These are phyloP conservation scores for Rosa rugosa DNA, from an alignment of 306 rosid genomes.

Conservation along the genomic window DNA sequence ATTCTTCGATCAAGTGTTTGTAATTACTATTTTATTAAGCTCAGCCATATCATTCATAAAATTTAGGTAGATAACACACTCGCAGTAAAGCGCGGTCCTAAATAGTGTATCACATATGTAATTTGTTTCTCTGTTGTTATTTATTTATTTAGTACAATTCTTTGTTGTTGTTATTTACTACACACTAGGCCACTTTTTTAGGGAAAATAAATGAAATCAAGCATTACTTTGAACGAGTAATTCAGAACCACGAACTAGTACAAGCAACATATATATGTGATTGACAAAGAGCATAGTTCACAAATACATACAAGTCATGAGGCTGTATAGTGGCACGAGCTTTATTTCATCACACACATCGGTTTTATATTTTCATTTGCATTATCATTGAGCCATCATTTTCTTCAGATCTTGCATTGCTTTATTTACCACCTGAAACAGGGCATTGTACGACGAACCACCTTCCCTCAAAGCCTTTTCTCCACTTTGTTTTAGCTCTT, in stretches of 20 bases:
- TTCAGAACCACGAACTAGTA: no score
- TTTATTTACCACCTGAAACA: constrained; percentile 17
- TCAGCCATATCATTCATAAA: no score
- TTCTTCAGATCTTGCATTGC: constrained; percentile 9
- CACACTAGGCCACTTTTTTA: no score
- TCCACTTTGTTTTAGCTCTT: constrained; percentile 22
- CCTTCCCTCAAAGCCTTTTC: constrained; percentile 32
- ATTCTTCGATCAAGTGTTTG: no score
- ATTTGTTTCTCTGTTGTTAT: no score
- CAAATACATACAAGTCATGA: background rate
- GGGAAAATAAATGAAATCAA: no score
- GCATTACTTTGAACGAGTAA: background rate
- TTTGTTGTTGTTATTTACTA: no score
- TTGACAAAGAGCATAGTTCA: background rate
- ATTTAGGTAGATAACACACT: no score
- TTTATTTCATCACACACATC: background rate
- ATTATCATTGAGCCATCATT: background rate
- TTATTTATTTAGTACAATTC: no score
- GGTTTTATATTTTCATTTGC: background rate
- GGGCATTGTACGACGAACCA: constrained; percentile 39
- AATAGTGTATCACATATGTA: no score
- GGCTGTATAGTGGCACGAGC: background rate
- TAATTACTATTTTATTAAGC: no score
- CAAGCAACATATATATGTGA: background rate
- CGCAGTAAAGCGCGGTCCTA: no score